A percentile compares a stretch with the other conserved stretches of the same genome.
Evolutionary conservation across 352 stramenopile species (phyloP).

Genomic region (Phytophthora constricta): DNA sequence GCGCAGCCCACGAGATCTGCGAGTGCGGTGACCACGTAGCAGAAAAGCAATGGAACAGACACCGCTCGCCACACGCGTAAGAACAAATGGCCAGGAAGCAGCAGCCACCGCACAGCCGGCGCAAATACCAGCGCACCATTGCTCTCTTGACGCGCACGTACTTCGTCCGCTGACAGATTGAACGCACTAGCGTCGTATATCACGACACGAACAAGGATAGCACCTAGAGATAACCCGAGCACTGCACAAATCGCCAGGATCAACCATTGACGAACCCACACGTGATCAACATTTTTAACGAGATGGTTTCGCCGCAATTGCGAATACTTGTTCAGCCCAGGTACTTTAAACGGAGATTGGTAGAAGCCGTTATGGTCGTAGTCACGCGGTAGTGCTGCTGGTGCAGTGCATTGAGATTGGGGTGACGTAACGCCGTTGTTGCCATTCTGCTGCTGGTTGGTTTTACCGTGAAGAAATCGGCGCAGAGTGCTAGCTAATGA

Average conservation of each 20-base stretch:
- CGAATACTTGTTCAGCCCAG: constrained; percentile 27
- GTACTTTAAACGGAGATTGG: constrained; percentile 25
- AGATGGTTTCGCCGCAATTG: constrained; percentile 22
- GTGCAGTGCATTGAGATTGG: constrained; percentile 48
- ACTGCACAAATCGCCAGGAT: constrained; percentile 39
- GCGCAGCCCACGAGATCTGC: constrained; percentile 51
- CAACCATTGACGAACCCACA: constrained; percentile 30
- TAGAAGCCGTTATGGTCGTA: constrained; percentile 64
- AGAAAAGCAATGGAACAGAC: constrained; percentile 50
- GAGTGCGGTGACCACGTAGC: constrained; percentile 51
- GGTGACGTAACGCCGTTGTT: constrained; percentile 45
- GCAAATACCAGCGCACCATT: constrained; percentile 45
- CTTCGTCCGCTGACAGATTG: constrained; percentile 28
- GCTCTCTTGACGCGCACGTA: constrained; percentile 22
- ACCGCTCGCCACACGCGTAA: constrained; percentile 54
- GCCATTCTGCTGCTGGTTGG: constrained; percentile 3
- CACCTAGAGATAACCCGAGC: constrained; percentile 43
- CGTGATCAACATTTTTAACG: constrained; percentile 6
- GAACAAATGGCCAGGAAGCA: constrained; percentile 55
- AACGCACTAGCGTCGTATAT: constrained; percentile 33
- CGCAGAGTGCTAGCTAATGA: constrained; percentile 49
- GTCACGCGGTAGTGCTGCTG: constrained; percentile 38
- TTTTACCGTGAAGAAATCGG: constrained; percentile 36
- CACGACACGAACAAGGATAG: constrained; percentile 38
- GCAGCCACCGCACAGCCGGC: constrained; percentile 39